phyloP scores from a whole-genome alignment of 805 yeast species.

The Metschnikowia lochheadii region DNA sequence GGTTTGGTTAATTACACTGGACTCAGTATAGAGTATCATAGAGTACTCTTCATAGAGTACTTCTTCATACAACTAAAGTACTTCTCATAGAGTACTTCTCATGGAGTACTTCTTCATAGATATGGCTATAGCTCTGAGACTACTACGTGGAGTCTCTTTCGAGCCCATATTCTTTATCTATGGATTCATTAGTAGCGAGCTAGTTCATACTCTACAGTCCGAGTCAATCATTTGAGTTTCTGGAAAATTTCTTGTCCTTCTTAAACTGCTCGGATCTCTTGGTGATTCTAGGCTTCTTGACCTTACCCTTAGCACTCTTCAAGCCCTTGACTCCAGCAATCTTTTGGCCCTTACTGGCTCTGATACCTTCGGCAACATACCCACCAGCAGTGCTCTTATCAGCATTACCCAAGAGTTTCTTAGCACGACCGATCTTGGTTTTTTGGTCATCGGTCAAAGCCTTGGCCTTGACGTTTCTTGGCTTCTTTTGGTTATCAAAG shows the following conservation, averaged over 20 bases:
- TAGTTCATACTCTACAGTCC: too few species aligned
- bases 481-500: conserved; percentile 30
- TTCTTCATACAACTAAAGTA: too few species aligned
- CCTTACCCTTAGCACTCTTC: conserved; percentile 36
- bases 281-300: conserved; percentile 56
- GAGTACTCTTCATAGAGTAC: too few species aligned
- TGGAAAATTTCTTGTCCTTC: conserved; percentile 30
- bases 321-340: conserved; percentile 60
- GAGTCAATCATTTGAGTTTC: conserved; percentile 8
- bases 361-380: conserved; percentile 63
- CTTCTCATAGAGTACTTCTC: too few species aligned
- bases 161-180: not conserved
- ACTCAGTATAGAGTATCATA: too few species aligned
- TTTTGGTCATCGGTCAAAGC: conserved; percentile 61
- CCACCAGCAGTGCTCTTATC: conserved; percentile 69
- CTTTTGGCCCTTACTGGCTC: conserved; percentile 67
- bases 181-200: not conserved
- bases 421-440: conserved; percentile 78
- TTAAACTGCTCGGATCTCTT: conserved; percentile 52
- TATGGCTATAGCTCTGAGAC: not conserved
- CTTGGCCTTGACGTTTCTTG: conserved; percentile 19
- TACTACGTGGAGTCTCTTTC: not conserved
- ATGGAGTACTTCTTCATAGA: too few species aligned
- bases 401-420: conserved; percentile 68
- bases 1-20: too few species aligned